Conservation (phyloP, 495 filamentous ascomycete species). For the Tetracladium marchalianum region DNA sequence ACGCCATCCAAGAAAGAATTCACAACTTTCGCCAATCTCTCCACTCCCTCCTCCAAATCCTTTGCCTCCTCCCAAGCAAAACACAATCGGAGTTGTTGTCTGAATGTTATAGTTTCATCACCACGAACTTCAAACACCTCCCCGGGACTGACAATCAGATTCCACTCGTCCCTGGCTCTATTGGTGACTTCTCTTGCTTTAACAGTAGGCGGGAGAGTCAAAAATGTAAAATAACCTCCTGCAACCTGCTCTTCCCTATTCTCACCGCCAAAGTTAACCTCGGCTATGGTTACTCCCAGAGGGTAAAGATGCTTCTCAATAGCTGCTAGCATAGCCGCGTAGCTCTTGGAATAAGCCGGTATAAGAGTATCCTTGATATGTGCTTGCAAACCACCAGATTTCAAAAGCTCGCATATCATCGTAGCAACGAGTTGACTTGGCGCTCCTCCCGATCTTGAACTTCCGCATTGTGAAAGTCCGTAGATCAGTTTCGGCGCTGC, state of each 20-base stretch:
- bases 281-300: conserved; percentile 40
- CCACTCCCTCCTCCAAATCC: conserved; percentile 58
- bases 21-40: conserved; percentile 45
- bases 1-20: conserved; percentile 4
- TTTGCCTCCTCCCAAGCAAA: conserved; percentile 68
- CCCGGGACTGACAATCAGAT: conserved; percentile 53
- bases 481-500: conserved; percentile 54
- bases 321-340: conserved; percentile 33
- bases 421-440: conserved; percentile 63
- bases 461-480: conserved; percentile 61
- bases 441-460: conserved; percentile 63
- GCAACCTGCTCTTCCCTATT: conserved; percentile 20
- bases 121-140: conserved; percentile 56
- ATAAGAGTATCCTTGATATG: conserved; percentile 31
- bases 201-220: conserved; percentile 45
- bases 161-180: conserved; percentile 46
- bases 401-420: conserved; percentile 50
- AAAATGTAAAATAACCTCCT: conserved; percentile 81
- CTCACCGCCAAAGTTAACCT: conserved; percentile 14
- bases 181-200: conserved; percentile 44
- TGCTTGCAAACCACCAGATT: conserved; percentile 34
- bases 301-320: conserved; percentile 46
- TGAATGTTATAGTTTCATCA: conserved; percentile 42
- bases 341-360: conserved; percentile 39
- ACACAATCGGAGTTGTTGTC: conserved; percentile 49